phyloP scores from a whole-genome alignment of 2,329 filamentous ascomycete species.

The Fusarium begoniae region DNA sequence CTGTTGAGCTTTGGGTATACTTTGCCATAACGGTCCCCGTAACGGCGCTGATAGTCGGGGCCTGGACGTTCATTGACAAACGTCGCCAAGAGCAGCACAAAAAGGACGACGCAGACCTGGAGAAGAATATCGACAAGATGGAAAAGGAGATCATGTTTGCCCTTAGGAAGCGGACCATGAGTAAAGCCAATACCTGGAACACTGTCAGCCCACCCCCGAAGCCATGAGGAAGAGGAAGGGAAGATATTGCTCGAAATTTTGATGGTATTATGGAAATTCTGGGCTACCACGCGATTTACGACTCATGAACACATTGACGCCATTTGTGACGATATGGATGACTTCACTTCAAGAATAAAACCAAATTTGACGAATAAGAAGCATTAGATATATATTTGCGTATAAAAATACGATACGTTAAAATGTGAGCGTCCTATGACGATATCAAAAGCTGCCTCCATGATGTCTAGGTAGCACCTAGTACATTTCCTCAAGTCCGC shows the following conservation, averaged over 20 bases:
- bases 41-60: constrained; percentile 62
- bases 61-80: constrained; percentile 65
- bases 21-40: constrained; percentile 69
- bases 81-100: constrained; percentile 59
- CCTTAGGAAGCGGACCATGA: constrained; percentile 66
- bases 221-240: constrained; percentile 1
- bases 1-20: constrained; percentile 68
- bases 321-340: constrained; percentile 19
- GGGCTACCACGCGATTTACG: constrained; percentile 13
- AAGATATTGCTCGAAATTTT: neutral
- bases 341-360: constrained; percentile 15
- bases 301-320: constrained; percentile 25
- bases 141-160: constrained; percentile 66
- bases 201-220: constrained; percentile 48
- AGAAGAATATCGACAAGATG: constrained; percentile 64
- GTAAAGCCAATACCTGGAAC: constrained; percentile 64
- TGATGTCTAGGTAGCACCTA: neutral
- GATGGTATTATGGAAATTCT: neutral
- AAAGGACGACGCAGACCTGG: constrained; percentile 60
- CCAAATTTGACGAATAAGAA: constrained; percentile 5
- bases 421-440: constrained; percentile 7
- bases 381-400: constrained; percentile 11
- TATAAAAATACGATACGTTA: constrained; percentile 4
- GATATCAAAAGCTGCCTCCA: neutral
- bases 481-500: neutral